Evolutionary conservation across 345 rosid genomes (phyloP), one percentile per base, ranked within the genome.

Genomic region (Pistacia vera): DNA sequence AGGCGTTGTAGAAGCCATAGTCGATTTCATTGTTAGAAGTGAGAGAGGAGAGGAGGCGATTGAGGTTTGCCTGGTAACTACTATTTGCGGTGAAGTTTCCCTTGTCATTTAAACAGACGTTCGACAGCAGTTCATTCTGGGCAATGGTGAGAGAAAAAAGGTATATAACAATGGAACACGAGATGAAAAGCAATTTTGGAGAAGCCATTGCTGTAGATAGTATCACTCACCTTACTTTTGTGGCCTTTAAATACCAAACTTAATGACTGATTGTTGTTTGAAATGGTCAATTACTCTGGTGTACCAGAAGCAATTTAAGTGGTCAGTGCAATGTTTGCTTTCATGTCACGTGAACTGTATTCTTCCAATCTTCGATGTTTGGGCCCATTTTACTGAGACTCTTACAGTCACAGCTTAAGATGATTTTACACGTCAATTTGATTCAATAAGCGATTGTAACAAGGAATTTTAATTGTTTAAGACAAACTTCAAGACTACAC

Each of bases 51-150:
- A 82, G 52, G 57, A 87, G 75, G 46, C 20, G 63, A 25, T 78
- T 61, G 10, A 85, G 79, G 82, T 83, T 87, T 20, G 64, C 11
- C 48, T 81, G 73, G 83, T 83, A 87, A 69, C 71, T 60, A 48
- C 68, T 66, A 67, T 77, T 77, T 30, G 67, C 20, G 58, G 90
- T 72, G 82, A 66, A 82, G 75, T 78, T 85, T 25, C 86, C 90
- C 56, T 68, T 79, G 57, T 81, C 79, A 68, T 73, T 68, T 46
- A 59, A 68, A 70, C 82, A 84, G 5, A 81, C 28, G 44, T 73
- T 8, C 1, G 11, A 0, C 0, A 70, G 52, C 4, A 3, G 0
- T 38, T 20, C 5, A 2, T 56, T 12, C 55, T 66, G 66, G 41
- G 62, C 81, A 58, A 55, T 7, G 4, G 54, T 66, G 28, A 66